Base-by-base conservation (phyloP, 2,329 filamentous ascomycete genomes). In the Aspergillus brunneoviolaceus region DNA sequence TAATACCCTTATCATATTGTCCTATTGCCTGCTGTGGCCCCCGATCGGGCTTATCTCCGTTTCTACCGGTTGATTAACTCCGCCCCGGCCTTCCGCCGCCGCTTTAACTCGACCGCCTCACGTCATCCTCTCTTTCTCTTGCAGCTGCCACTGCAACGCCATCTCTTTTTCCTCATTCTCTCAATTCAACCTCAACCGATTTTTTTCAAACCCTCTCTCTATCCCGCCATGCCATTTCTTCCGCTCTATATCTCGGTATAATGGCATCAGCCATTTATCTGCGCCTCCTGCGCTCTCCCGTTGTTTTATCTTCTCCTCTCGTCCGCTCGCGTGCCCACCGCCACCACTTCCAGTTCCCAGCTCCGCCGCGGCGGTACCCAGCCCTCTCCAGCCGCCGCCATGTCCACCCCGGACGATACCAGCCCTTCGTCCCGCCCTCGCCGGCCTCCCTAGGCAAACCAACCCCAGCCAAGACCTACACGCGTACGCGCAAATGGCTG, bases 361-460 rank as follows among this genome's bases (percentile, higher is more conserved):
- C 10, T 49, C 50, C 49, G 35, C 4, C 45, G 25, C 49, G 16
- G 27, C 27, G 27, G 42, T 31, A 57, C 49, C 49, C 49, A 35
- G 47, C 49, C 16, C 57, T 39, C 4, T 49, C 21, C 45, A 16
- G 19, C 51, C 68, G 72, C 62, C 63, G 72, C 62, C 63, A 64
- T 63, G 65, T 74, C 42, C 75, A 78, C 63, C 67, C 74, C 1
- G 68, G 74, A 54, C 80, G 80, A 61, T 91, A 87, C 72, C 81
- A 87, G 64, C 85, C 87, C 14, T 84, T 92, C 67, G 83, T 85
- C 0, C 93, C 93, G 5, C 92, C 92, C 0, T 87, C 90, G 4
- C 93, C 93, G 5, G 84, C 84, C 61, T 90, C 90, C 42, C 84
- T 98, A 31, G 92, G 92, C 55, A 87, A 85, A 57, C 89, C 92